A percentile compares a stretch with the other conserved stretches of the same genome.
phyloP scores from a whole-genome alignment of 2,329 filamentous ascomycete genomes.

The Arthrinium phaeospermum region DNA sequence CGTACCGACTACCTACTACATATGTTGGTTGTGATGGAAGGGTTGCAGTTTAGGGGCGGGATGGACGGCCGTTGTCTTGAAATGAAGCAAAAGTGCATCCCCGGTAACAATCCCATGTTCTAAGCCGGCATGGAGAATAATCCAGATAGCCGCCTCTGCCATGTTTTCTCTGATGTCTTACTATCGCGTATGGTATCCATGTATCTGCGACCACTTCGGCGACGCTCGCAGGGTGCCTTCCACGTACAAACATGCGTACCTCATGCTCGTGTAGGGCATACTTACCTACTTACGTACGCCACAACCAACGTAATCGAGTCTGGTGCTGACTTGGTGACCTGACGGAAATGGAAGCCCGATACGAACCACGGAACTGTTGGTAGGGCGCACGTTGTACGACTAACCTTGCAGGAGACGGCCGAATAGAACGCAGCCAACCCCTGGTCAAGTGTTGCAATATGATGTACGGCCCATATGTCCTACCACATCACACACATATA shows the following conservation, averaged over 20 bases:
- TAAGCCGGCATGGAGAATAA: neutral
- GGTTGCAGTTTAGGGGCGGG: neutral
- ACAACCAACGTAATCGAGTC: neutral
- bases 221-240: neutral
- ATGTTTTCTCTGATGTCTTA: neutral
- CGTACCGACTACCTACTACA: no score
- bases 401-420: neutral
- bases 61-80: neutral
- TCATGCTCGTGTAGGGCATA: neutral
- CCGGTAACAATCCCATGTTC: neutral
- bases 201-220: neutral
- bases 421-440: conserved; percentile 2
- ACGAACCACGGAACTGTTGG: conserved; percentile 4
- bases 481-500: neutral
- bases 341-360: neutral
- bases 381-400: conserved; percentile 17
- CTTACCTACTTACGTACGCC: conserved; percentile 7
- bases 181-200: neutral
- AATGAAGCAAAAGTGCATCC: neutral
- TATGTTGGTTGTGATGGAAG: neutral
- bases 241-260: neutral
- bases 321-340: neutral
- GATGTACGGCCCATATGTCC: neutral
- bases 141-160: neutral
- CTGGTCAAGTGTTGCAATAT: neutral